Conservation (phyloP, 208 protist species). For the Acanthamoeba sp. region DNA sequence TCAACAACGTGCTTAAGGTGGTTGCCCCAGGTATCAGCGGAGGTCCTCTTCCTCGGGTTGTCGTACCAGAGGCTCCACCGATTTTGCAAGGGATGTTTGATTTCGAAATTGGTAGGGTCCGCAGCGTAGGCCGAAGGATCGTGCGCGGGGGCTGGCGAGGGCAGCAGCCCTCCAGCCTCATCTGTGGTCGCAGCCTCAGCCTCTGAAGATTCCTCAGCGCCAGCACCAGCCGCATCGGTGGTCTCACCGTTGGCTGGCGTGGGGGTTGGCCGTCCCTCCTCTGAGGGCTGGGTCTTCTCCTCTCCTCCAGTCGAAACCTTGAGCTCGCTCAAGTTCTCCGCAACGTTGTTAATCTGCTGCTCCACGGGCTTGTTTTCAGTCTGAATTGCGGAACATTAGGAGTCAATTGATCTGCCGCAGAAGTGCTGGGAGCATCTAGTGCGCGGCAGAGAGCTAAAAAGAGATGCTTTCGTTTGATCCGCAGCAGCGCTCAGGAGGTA, state of each 20-base stretch:
- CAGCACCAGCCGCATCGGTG: neutral
- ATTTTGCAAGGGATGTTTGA: conserved; percentile 87
- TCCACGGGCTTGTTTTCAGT: neutral
- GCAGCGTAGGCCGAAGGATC: conserved; percentile 15
- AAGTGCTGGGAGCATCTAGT: neutral
- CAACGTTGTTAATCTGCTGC: conserved; percentile 5
- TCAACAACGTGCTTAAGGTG: conserved; percentile 81
- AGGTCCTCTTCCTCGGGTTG: conserved; percentile 79
- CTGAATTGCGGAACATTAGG: neutral
- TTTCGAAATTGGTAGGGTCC: conserved; percentile 71
- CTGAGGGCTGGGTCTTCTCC: conserved; percentile 30
- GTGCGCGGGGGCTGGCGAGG: conserved; percentile 10
- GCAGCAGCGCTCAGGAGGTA: too few relatives aligned
- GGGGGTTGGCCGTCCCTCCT: conserved; percentile 12
- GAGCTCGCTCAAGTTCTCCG: neutral
- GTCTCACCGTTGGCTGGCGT: neutral
- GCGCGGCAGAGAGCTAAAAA: neutral
- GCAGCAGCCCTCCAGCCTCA: neutral
- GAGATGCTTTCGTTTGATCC: neutral
- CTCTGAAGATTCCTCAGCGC: neutral
- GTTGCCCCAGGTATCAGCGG: conserved; percentile 79
- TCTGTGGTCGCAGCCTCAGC: neutral
- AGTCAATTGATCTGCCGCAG: neutral
- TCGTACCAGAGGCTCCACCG: conserved; percentile 88
- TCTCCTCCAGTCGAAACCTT: conserved; percentile 2